Evolutionary conservation across 1,284 basidiomycete genomes (phyloP).

Genomic region (Moesziomyces antarcticus): DNA sequence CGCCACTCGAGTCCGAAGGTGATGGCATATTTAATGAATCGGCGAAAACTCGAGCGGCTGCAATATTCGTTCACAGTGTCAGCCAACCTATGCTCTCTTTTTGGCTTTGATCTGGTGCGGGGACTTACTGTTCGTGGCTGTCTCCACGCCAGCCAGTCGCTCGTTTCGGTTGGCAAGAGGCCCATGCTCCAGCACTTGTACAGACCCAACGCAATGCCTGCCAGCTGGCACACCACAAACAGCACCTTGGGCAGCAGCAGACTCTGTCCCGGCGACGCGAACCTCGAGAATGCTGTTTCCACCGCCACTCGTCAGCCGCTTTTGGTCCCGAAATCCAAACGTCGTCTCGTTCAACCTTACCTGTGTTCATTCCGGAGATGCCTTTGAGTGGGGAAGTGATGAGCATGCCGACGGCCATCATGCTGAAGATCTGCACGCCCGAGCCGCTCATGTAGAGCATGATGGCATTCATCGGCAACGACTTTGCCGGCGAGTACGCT

Average conservation of each 20-base stretch:
- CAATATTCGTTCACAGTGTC: background rate
- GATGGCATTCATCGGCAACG: conserved; percentile 64
- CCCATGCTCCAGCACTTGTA: conserved; percentile 68
- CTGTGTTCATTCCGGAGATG: conserved; percentile 47
- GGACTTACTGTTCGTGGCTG: conserved; percentile 56
- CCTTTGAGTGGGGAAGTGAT: conserved; percentile 59
- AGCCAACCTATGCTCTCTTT: no score
- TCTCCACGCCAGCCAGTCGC: conserved; percentile 67
- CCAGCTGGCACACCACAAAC: conserved; percentile 59
- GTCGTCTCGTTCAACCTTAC: conserved; percentile 13
- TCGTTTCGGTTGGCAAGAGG: conserved; percentile 63
- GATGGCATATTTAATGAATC: conserved; percentile 17
- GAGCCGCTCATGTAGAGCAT: conserved; percentile 67
- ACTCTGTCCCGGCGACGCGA: conserved; percentile 51
- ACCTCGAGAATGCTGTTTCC: conserved; percentile 51
- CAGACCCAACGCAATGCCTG: conserved; percentile 54
- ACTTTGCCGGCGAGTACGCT: conserved; percentile 61
- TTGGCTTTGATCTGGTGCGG: background rate
- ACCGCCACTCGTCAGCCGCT: background rate
- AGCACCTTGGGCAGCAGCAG: conserved; percentile 55
- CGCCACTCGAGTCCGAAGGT: background rate
- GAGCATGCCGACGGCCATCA: conserved; percentile 67
- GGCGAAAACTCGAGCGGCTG: conserved; percentile 50
- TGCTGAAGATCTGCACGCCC: conserved; percentile 66
- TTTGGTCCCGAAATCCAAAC: background rate